phyloP scores from a whole-genome alignment of 2,329 filamentous ascomycete species.

The Cordyceps cateniannulata region DNA sequence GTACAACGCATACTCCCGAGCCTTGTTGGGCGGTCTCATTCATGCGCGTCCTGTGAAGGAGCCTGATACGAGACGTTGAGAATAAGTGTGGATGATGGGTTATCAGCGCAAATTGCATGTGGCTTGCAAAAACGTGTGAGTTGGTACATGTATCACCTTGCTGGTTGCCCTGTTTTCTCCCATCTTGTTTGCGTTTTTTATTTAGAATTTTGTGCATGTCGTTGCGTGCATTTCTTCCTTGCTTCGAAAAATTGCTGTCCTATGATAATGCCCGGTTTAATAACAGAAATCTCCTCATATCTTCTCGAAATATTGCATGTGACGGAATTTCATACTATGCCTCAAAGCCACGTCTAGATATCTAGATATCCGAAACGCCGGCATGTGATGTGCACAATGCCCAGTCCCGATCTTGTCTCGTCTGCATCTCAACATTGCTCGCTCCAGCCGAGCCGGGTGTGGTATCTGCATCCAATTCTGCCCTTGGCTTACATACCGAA shows the following conservation, averaged over 20 bases:
- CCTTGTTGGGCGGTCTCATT: neutral
- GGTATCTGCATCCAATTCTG: neutral
- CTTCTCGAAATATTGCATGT: too few species aligned
- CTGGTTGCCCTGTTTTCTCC: neutral
- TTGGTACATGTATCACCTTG: neutral
- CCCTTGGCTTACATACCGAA: neutral
- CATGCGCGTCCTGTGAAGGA: neutral
- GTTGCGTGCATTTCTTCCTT: too few species aligned
- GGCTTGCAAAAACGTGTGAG: neutral
- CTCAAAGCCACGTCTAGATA: neutral
- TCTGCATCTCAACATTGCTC: too few species aligned
- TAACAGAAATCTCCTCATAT: too few species aligned
- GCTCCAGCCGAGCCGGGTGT: too few species aligned
- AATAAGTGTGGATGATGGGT: neutral
- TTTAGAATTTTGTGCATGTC: too few species aligned
- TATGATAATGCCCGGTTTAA: too few species aligned
- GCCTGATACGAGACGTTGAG: neutral
- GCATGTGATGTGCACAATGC: too few species aligned
- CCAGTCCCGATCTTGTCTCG: too few species aligned
- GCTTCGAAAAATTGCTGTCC: too few species aligned
- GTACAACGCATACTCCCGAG: neutral
- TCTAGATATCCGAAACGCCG: too few species aligned
- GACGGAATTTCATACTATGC: too few species aligned
- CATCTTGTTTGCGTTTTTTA: neutral
- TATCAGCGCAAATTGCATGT: neutral